These are phyloP conservation scores for Coniochaeta sp. DNA, from an alignment of 2,329 filamentous ascomycete species.

Conservation along the genomic window DNA sequence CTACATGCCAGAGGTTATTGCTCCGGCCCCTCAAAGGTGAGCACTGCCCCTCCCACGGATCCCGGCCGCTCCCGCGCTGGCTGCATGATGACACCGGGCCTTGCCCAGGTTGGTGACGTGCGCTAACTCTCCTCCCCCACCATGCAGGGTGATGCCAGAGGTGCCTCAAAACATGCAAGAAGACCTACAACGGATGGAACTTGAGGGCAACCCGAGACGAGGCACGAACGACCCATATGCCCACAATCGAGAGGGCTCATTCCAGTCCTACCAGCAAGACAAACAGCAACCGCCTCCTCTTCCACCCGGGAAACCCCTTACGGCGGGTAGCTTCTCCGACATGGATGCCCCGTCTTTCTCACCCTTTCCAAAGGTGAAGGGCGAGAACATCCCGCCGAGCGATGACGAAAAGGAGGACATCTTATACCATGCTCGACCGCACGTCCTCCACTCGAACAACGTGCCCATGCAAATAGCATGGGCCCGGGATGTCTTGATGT, in stretches of 20 bases:
- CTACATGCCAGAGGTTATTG: slow-evolving; percentile 54
- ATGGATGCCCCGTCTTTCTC: slow-evolving; percentile 72
- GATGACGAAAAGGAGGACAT: slow-evolving; percentile 92
- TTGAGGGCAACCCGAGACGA: slow-evolving; percentile 49
- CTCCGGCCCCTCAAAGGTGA: slow-evolving; percentile 51
- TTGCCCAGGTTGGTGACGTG: not conserved
- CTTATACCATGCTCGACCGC: slow-evolving; percentile 73
- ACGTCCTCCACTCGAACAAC: slow-evolving; percentile 88
- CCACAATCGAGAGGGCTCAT: slow-evolving; percentile 24
- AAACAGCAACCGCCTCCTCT: slow-evolving; percentile 5
- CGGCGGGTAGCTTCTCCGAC: slow-evolving; percentile 24
- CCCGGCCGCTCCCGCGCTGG: not conserved
- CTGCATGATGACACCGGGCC: not conserved
- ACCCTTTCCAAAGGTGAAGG: slow-evolving; percentile 80
- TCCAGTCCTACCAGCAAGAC: slow-evolving; percentile 28
- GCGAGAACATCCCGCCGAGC: slow-evolving; percentile 84
- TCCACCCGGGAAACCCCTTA: slow-evolving; percentile 23
- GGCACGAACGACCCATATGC: slow-evolving; percentile 10
- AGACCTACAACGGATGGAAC: slow-evolving; percentile 84
- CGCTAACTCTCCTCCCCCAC: not conserved
- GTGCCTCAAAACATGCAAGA: slow-evolving; percentile 96
- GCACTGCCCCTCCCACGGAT: slow-evolving; percentile 17
- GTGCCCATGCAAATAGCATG: slow-evolving; percentile 94
- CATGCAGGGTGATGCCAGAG: slow-evolving; percentile 78
- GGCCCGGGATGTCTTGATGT: slow-evolving; percentile 87